Evolutionary conservation across 2,329 filamentous ascomycete genomes (phyloP).

Genomic region (Talaromyces sp.): DNA sequence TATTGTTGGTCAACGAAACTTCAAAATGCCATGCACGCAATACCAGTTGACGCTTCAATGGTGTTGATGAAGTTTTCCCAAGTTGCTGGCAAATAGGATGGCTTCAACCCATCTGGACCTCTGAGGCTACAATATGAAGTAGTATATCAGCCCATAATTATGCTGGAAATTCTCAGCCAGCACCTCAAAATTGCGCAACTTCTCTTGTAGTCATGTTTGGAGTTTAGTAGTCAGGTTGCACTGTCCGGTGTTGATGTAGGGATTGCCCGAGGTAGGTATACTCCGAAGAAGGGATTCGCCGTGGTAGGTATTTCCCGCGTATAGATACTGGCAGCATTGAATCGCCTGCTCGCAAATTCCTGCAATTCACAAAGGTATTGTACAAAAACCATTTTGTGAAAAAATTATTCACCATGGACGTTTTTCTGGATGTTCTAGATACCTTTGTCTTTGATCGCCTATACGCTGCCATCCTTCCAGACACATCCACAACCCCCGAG

Average conservation of each 20-base stretch:
- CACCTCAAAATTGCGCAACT: not conserved
- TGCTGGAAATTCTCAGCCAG: not conserved
- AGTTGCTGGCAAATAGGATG: not conserved
- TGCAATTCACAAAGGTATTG: not conserved
- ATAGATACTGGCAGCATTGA: not conserved
- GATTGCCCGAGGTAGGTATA: not conserved
- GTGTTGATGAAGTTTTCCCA: not conserved
- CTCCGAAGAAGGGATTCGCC: not conserved
- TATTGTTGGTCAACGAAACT: not conserved
- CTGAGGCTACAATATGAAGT: not conserved
- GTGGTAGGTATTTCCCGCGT: not conserved
- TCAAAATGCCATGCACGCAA: not conserved
- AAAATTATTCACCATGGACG: constrained; percentile 12
- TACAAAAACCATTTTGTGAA: too few relatives aligned
- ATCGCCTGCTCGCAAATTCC: not conserved
- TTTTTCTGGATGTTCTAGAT: constrained; percentile 17
- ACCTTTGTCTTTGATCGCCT: constrained; percentile 17
- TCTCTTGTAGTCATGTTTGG: not conserved
- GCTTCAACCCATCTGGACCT: not conserved
- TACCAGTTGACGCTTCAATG: not conserved
- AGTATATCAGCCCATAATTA: not conserved
- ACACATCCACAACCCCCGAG: not conserved
- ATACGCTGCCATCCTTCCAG: constrained; percentile 14
- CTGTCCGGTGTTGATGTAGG: not conserved
- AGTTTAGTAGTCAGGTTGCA: not conserved